Conservation (phyloP, 768 basidiomycete species). For the Mycena maculata region DNA sequence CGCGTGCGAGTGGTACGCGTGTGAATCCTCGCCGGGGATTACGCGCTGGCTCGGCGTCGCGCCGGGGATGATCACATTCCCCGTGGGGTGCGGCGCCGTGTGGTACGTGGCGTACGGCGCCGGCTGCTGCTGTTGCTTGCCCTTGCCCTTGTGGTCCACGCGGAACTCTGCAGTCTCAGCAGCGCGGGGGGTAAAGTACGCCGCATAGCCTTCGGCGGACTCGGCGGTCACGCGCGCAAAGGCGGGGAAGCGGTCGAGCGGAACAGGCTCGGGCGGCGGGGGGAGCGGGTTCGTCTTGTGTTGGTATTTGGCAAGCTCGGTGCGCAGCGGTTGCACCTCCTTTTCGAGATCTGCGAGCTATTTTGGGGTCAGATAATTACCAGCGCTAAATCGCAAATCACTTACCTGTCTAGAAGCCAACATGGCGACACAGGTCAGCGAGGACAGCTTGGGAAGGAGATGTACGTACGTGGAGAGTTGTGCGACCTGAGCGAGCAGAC, state of each 20-base stretch:
- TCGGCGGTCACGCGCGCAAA: slow-evolving; percentile 48
- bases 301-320: slow-evolving; percentile 43
- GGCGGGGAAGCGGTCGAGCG: slow-evolving; percentile 56
- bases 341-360: slow-evolving; percentile 44
- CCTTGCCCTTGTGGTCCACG: slow-evolving; percentile 24
- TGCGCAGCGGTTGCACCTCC: slow-evolving; percentile 51
- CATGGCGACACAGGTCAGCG: slow-evolving; percentile 10
- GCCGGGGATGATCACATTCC: slow-evolving; percentile 45
- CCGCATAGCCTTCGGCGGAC: slow-evolving; percentile 29
- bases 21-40: slow-evolving; percentile 38
- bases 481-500: slow-evolving; percentile 13
- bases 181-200: slow-evolving; percentile 30
- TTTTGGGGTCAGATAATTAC: slow-evolving; percentile 5
- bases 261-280: slow-evolving; percentile 64
- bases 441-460: neutral
- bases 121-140: slow-evolving; percentile 30
- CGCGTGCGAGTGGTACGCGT: slow-evolving; percentile 31
- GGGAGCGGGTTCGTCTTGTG: slow-evolving; percentile 63
- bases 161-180: neutral
- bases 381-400: neutral
- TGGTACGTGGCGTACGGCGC: slow-evolving; percentile 8
- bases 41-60: slow-evolving; percentile 46
- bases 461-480: slow-evolving; percentile 23
- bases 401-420: slow-evolving; percentile 34
- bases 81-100: slow-evolving; percentile 7